These are phyloP conservation scores for Salix purpurea DNA, from an alignment of 345 rosid genomes.

Conservation along the genomic window DNA sequence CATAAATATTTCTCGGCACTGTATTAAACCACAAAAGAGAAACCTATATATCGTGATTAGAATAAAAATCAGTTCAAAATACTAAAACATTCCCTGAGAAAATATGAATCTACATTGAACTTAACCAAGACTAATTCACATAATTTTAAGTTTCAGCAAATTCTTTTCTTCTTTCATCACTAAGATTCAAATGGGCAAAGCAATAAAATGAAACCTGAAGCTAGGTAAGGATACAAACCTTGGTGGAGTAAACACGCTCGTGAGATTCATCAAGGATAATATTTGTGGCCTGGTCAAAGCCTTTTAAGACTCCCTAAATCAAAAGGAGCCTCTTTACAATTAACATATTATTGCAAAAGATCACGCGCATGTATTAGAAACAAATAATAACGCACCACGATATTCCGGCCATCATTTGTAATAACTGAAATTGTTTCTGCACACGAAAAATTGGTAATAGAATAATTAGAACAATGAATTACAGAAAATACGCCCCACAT, in stretches of 20 bases:
- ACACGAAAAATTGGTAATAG: not conserved
- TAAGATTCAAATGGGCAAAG: not conserved
- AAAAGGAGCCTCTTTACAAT: not conserved
- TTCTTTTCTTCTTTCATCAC: not conserved
- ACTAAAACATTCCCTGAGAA: not conserved
- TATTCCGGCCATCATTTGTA: slow-evolving; percentile 89
- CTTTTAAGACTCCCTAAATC: slow-evolving; percentile 66
- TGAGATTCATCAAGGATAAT: slow-evolving; percentile 89
- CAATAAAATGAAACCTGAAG: not conserved
- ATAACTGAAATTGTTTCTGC: slow-evolving; percentile 73
- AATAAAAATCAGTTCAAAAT: not conserved
- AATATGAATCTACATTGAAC: not conserved
- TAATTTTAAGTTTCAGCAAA: not conserved
- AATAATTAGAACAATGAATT: not conserved
- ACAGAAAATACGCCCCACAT: not conserved
- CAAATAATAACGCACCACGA: slow-evolving; percentile 51
- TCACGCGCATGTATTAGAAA: not conserved
- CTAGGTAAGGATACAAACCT: slow-evolving; percentile 36
- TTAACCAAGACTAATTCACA: not conserved
- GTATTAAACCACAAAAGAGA: no score
- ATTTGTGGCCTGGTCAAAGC: slow-evolving; percentile 91
- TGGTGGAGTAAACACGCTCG: slow-evolving; percentile 83
- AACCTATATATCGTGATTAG: not conserved
- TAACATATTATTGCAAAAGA: not conserved
- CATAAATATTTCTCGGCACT: not conserved